Percentiles rank a stretch among this genome's conserved stretches.
Conservation (phyloP, 345 rosid genomes). For the Acer negundo region DNA sequence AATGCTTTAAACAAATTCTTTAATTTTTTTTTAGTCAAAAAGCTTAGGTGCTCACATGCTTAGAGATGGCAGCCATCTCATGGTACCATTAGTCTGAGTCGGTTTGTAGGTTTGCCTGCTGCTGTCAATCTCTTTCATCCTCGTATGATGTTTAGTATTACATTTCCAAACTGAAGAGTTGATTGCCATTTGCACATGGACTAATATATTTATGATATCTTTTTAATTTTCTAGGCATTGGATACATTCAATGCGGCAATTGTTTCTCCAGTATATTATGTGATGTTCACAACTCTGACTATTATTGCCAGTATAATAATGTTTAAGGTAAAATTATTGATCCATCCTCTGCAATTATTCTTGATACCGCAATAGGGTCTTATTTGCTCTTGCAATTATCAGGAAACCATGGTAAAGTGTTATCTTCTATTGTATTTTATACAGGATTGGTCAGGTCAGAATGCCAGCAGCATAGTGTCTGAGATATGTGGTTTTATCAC, state of each 20-base stretch:
- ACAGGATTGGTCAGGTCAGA: conserved; percentile 94
- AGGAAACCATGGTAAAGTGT: conserved; percentile 2
- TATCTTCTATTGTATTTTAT: conserved; percentile 16
- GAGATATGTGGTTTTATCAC: conserved; percentile 93
- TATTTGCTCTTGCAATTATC: not conserved
- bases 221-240: conserved; percentile 55
- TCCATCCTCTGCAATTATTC: conserved; percentile 12
- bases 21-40: not conserved
- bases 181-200: not conserved
- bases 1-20: not conserved
- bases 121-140: not conserved
- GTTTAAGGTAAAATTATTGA: conserved; percentile 64
- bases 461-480: conserved; percentile 70
- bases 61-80: conserved; percentile 1
- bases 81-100: conserved; percentile 6
- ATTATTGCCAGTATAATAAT: conserved; percentile 81
- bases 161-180: not conserved
- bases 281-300: conserved; percentile 89
- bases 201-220: not conserved
- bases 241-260: conserved; percentile 85
- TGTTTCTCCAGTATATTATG: conserved; percentile 91
- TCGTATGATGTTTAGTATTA: not conserved
- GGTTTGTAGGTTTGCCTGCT: not conserved
- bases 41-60: not conserved
- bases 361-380: not conserved